Percentiles rank a stretch among this genome's conserved stretches.
phyloP scores from a whole-genome alignment of 208 protist genomes.

The Wallacemonas collosoma region DNA sequence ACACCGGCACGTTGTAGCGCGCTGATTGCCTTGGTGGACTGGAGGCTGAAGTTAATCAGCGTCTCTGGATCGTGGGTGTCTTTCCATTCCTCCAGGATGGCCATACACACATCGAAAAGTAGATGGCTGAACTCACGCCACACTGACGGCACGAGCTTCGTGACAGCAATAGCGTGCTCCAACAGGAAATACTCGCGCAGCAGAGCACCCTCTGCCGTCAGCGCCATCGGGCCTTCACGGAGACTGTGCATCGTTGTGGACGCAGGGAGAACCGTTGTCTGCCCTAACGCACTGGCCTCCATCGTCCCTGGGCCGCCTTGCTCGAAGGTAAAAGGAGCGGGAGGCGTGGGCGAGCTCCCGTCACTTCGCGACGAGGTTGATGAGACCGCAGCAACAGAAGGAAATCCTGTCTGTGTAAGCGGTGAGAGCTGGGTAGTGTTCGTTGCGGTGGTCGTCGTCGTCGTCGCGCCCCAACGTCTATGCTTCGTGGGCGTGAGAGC shows the following conservation, averaged over 20 bases:
- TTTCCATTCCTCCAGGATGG: constrained; percentile 81
- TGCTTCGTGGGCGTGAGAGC: not conserved
- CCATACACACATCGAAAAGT: constrained; percentile 86
- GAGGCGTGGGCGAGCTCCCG: not conserved
- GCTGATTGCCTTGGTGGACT: constrained; percentile 79
- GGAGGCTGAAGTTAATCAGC: constrained; percentile 73
- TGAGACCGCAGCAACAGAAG: not conserved
- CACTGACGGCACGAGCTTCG: constrained; percentile 51
- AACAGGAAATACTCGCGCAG: constrained; percentile 82
- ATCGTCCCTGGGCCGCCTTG: too few species aligned
- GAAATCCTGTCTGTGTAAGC: not conserved
- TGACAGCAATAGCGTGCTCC: constrained; percentile 70
- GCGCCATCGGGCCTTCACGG: constrained; percentile 11
- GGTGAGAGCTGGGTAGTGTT: not conserved
- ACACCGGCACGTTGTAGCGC: constrained; percentile 76
- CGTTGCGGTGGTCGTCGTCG: not conserved
- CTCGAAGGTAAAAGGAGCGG: not conserved
- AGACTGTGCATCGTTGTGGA: constrained; percentile 7
- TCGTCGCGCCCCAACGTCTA: not conserved
- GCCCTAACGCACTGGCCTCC: too few species aligned
- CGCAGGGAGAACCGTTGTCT: not conserved
- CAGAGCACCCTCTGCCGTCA: constrained; percentile 51
- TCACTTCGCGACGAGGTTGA: not conserved
- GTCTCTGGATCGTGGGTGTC: constrained; percentile 66
- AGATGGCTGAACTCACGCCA: constrained; percentile 88